Conservation (phyloP, 2,329 filamentous ascomycete species). For the Alternaria brassicae region DNA sequence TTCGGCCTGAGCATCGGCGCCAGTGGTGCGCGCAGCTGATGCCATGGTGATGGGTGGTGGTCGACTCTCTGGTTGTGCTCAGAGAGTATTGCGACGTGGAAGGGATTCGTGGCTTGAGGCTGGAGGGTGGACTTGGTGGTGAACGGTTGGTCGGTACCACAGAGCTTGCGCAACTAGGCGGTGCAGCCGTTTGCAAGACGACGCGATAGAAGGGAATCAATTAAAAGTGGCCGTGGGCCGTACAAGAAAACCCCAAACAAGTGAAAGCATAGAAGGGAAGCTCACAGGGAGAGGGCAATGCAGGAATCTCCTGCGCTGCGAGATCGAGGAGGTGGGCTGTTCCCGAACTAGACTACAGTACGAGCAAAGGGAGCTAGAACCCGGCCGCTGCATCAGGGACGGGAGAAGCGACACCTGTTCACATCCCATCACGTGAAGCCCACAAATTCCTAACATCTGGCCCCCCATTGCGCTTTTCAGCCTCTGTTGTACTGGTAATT, state of each 20-base stretch:
- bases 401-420: slow-evolving; percentile 25
- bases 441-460: slow-evolving; percentile 9
- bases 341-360: slow-evolving; percentile 36
- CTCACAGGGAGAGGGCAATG: slow-evolving; percentile 22
- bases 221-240: slow-evolving; percentile 22
- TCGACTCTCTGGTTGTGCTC: not conserved
- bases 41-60: slow-evolving; percentile 33
- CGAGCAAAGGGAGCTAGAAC: slow-evolving; percentile 27
- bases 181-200: slow-evolving; percentile 3
- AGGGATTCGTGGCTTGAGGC: slow-evolving; percentile 24
- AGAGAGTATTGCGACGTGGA: slow-evolving; percentile 5
- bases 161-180: slow-evolving; percentile 13
- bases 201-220: slow-evolving; percentile 14
- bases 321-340: slow-evolving; percentile 30
- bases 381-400: slow-evolving; percentile 17
- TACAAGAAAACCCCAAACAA: slow-evolving; percentile 20
- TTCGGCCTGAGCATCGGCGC: slow-evolving; percentile 52
- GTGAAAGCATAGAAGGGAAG: slow-evolving; percentile 19
- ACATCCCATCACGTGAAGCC: slow-evolving; percentile 18
- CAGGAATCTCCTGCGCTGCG: slow-evolving; percentile 31
- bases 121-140: slow-evolving; percentile 18
- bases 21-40: slow-evolving; percentile 46
- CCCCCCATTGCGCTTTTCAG: not conserved
- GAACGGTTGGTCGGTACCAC: slow-evolving; percentile 23
- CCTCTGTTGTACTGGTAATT: not conserved